Base-by-base conservation (phyloP, 768 basidiomycete species). In the Termitomyces sp. region DNA sequence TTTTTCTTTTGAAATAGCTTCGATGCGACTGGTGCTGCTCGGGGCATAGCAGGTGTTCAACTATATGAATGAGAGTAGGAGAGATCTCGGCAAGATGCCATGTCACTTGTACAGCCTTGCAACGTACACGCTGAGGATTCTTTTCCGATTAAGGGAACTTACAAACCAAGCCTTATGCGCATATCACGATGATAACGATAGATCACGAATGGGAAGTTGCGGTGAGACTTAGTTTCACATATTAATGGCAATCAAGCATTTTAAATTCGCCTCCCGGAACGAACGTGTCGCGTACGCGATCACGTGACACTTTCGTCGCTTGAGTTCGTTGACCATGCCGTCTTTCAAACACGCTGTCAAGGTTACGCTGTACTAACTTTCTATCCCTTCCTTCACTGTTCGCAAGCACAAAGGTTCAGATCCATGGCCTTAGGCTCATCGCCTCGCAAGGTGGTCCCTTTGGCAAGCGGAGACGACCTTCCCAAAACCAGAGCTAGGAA, bases 401-500 rank as follows among this genome's bases (percentile, higher is more conserved):
- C 23, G 30, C 15, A 11, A 40, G 23, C 15, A 50, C 49, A 46
- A 54, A 52, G 42, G 54, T 49, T 43, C 30, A 35, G 30, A 42
- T 23, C 9, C 30, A 89, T 89, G 87, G 81, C 85, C 48, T 72
- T 88, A 52, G 85, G 74, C 65, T 73, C 77, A 26, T 88, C 89
- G 37, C 89, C 89, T 43, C 78, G 89, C 56, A 91, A 91, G 72
- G 73, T 79, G 6, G 76, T 91, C 9, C 87, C 89, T 40, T 76
- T 91, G 33, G 79, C 87, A n/a, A 79, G 73, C 63, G 88, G 86
- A 44, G 84, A 89, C 59, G 85, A 89, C 60, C 82, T 84, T 62
- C 65, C 75, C 28, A 75, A 76, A 28, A 71, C 74, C 30, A 75
- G 77, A 28, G 71, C 77, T 42, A 75, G 78, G 45, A 73, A 71